Percentiles rank a stretch among this genome's conserved stretches.
Evolutionary conservation across 2,329 filamentous ascomycete species (phyloP).

Genomic region (Pseudogymnoascus sp.): DNA sequence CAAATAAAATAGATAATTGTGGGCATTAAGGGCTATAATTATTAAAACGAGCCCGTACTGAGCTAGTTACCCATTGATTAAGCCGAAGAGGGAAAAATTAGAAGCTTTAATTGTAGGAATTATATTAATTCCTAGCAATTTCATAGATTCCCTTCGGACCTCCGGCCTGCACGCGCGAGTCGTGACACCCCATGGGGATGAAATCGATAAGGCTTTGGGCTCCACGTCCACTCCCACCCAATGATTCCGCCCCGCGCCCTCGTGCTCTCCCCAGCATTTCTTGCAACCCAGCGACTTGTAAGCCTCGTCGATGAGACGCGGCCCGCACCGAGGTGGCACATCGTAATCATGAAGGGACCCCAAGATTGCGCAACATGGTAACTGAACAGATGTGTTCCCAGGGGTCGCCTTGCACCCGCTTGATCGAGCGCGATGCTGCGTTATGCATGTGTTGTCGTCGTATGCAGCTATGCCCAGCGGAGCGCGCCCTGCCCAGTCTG

Average conservation of each 20-base stretch:
- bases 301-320: slow-evolving; percentile 2
- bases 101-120: neutral
- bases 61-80: neutral
- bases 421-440: neutral
- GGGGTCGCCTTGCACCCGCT: neutral
- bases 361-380: neutral
- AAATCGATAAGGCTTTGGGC: slow-evolving; percentile 3
- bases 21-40: neutral
- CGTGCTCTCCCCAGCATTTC: slow-evolving; percentile 6
- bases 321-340: slow-evolving; percentile 6
- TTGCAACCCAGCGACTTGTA: neutral
- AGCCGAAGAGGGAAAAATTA: neutral
- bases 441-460: slow-evolving; percentile 8
- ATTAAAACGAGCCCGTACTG: neutral
- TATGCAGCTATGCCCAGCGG: slow-evolving; percentile 5
- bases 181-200: slow-evolving; percentile 4
- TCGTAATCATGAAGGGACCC: neutral
- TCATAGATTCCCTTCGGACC: neutral
- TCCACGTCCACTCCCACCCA: neutral
- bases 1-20: neutral
- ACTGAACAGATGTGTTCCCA: neutral
- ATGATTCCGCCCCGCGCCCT: neutral
- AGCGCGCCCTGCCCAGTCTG: neutral
- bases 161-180: neutral
- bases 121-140: neutral